Conservation (phyloP, 2,329 filamentous ascomycete genomes). For the Scedosporium dehoogii region DNA sequence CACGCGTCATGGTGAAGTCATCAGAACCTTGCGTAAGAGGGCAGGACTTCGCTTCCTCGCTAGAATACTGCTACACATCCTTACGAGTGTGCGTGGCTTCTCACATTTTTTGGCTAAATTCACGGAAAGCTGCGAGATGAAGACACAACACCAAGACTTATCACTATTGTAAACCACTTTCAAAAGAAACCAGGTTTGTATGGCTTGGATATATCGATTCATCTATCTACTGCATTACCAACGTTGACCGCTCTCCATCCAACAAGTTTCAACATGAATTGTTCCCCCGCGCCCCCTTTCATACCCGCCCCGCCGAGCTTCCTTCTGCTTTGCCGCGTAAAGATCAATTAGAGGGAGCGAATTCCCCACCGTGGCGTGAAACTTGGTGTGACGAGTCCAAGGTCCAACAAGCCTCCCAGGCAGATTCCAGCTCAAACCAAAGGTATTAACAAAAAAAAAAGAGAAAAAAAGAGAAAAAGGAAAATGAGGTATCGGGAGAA, state of each 20-base stretch:
- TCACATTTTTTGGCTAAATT: too few species aligned
- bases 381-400: not conserved
- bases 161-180: too few species aligned
- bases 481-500: too few species aligned
- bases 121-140: too few species aligned
- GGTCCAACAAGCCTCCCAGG: not conserved
- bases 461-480: not conserved
- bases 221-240: not conserved
- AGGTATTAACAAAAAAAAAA: slow-evolving; percentile 4
- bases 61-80: too few species aligned
- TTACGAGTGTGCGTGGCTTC: too few species aligned
- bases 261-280: not conserved
- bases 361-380: not conserved
- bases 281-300: not conserved
- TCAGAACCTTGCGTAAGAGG: too few species aligned
- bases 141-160: too few species aligned
- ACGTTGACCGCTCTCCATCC: not conserved
- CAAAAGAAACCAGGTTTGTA: not conserved
- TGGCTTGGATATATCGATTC: not conserved
- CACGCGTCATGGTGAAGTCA: too few species aligned
- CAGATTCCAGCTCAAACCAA: not conserved
- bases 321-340: not conserved
- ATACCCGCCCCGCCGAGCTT: not conserved
- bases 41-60: too few species aligned
- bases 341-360: not conserved